phyloP scores from a whole-genome alignment of 768 basidiomycete species.

The Goffeauzyma gilvescens region DNA sequence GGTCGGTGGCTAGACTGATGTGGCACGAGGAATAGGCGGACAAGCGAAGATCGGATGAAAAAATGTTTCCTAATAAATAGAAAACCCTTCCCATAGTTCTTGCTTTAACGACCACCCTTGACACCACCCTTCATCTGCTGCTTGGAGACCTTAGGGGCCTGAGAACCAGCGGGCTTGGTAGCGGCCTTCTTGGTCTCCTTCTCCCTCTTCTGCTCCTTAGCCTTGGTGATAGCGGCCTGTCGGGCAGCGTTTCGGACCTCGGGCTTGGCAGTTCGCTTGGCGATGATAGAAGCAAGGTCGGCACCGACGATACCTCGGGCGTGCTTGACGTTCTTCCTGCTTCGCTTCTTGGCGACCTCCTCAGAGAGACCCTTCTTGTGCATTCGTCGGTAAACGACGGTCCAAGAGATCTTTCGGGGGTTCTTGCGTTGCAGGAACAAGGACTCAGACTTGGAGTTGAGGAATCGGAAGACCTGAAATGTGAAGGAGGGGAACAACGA shows the following conservation, averaged over 20 bases:
- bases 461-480: slow-evolving; percentile 79
- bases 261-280: slow-evolving; percentile 78
- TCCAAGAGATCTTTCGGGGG: slow-evolving; percentile 99
- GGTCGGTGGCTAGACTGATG: no score
- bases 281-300: slow-evolving; percentile 74
- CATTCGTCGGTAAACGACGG: slow-evolving; percentile 45
- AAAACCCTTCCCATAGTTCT: neutral
- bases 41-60: no score
- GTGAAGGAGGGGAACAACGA: no score
- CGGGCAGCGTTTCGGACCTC: slow-evolving; percentile 64
- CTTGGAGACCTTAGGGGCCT: slow-evolving; percentile 74
- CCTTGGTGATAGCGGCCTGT: slow-evolving; percentile 71
- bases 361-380: slow-evolving; percentile 99
- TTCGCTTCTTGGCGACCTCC: slow-evolving; percentile 97
- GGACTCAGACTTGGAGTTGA: slow-evolving; percentile 76
- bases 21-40: no score
- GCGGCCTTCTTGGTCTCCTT: slow-evolving; percentile 68
- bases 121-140: slow-evolving; percentile 74
- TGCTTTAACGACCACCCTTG: slow-evolving; percentile 30
- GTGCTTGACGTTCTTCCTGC: slow-evolving; percentile 87
- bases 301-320: slow-evolving; percentile 94
- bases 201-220: slow-evolving; percentile 90
- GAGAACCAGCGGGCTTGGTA: slow-evolving; percentile 32
- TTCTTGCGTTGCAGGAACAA: slow-evolving; percentile 99
- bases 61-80: no score